Conservation (phyloP, 768 basidiomycete genomes). For the Imleria badia region DNA sequence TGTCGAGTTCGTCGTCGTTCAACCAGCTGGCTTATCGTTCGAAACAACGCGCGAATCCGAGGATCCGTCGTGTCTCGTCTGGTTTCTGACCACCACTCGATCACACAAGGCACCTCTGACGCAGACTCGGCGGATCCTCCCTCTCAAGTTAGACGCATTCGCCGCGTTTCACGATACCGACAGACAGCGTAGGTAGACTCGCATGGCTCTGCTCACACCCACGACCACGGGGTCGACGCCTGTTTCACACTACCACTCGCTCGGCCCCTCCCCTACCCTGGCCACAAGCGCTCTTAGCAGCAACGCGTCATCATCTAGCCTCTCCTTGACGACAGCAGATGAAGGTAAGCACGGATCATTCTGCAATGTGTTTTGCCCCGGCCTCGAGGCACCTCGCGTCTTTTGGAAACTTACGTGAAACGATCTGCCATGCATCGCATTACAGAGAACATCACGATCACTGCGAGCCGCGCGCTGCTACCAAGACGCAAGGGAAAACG, state of each 20-base stretch:
- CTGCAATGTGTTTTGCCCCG: slow-evolving; percentile 10
- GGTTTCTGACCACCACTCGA: slow-evolving; percentile 38
- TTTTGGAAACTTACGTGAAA: slow-evolving; percentile 36
- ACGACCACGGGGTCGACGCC: slow-evolving; percentile 31
- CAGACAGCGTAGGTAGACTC: neutral
- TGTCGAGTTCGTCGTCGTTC: neutral
- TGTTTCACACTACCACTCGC: slow-evolving; percentile 34
- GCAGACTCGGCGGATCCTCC: slow-evolving; percentile 58
- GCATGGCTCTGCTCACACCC: slow-evolving; percentile 27
- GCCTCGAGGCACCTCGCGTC: slow-evolving; percentile 24
- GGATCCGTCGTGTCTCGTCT: slow-evolving; percentile 53
- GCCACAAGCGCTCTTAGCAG: slow-evolving; percentile 21
- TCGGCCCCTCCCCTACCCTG: slow-evolving; percentile 28
- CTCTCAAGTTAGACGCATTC: neutral
- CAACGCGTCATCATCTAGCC: slow-evolving; percentile 45
- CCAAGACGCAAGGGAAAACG: slow-evolving; percentile 49
- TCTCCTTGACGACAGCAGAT: slow-evolving; percentile 56
- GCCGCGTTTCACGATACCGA: slow-evolving; percentile 6
- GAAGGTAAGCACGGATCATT: slow-evolving; percentile 51
- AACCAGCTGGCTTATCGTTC: slow-evolving; percentile 3
- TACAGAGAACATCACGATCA: slow-evolving; percentile 75
- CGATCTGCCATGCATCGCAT: slow-evolving; percentile 27
- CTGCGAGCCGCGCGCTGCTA: slow-evolving; percentile 44
- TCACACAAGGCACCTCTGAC: slow-evolving; percentile 38
- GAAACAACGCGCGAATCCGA: slow-evolving; percentile 16